Percentiles rank a stretch among this genome's conserved stretches.
phyloP scores from a whole-genome alignment of 1,284 basidiomycete species.

The Blastosporella zonata region DNA sequence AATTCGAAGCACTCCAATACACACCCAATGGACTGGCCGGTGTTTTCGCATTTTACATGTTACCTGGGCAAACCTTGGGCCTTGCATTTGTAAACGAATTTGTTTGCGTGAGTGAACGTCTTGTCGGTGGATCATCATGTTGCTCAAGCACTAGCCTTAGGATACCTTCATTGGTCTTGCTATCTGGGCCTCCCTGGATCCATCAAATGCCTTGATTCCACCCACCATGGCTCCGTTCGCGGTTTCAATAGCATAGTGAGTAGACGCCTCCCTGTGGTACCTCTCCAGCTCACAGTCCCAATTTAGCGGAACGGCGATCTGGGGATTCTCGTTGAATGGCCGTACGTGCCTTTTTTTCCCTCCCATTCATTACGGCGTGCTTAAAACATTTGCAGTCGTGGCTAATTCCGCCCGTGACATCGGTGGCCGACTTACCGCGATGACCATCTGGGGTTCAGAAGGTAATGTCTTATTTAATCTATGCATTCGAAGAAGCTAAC shows the following conservation, averaged over 20 bases:
- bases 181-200: constrained; percentile 59
- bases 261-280: constrained; percentile 12
- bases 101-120: constrained; percentile 42
- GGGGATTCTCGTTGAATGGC: constrained; percentile 54
- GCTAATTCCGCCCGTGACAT: constrained; percentile 69
- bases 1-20: constrained; percentile 44
- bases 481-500: not conserved
- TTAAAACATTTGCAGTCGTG: constrained; percentile 38
- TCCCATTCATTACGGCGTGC: not conserved
- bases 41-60: constrained; percentile 52
- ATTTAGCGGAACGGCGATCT: constrained; percentile 50
- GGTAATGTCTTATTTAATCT: constrained; percentile 24
- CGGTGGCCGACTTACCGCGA: constrained; percentile 54
- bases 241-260: constrained; percentile 55
- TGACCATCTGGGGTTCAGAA: constrained; percentile 56
- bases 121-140: not conserved
- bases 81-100: constrained; percentile 66
- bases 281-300: constrained; percentile 2
- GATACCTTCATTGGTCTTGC: constrained; percentile 62
- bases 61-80: constrained; percentile 48
- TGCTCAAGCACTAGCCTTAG: constrained; percentile 29
- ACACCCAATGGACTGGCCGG: constrained; percentile 62
- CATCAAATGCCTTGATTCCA: constrained; percentile 58
- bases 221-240: constrained; percentile 51
- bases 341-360: constrained; percentile 32